Percentiles rank a stretch among this genome's conserved stretches.
phyloP scores from a whole-genome alignment of 148 eudicot species.

The Hydrangea macrophylla region DNA sequence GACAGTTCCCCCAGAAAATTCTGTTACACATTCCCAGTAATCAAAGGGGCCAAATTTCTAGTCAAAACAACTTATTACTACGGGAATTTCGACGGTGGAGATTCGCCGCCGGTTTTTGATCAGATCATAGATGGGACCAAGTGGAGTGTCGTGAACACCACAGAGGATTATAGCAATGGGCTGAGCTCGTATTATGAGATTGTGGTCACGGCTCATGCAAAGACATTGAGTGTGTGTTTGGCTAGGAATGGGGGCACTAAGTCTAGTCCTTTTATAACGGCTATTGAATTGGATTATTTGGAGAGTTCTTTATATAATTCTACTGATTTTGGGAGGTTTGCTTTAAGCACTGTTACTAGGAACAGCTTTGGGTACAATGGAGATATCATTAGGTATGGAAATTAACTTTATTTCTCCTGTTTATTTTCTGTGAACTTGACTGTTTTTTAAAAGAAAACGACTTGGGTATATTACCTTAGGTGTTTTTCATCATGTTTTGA shows the following conservation, averaged over 20 bases:
- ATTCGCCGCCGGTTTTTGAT: constrained; percentile 71
- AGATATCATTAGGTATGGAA: constrained; percentile 40
- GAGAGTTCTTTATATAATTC: constrained; percentile 56
- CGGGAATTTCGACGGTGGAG: constrained; percentile 74
- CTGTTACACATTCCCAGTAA: constrained; percentile 58
- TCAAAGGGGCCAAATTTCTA: constrained; percentile 44
- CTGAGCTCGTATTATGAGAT: constrained; percentile 68
- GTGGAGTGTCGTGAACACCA: constrained; percentile 78
- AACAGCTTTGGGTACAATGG: constrained; percentile 47
- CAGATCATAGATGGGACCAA: constrained; percentile 74
- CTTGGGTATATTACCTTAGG: neutral
- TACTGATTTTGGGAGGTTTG: constrained; percentile 50
- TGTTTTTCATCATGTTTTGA: neutral
- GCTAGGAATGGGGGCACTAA: constrained; percentile 45
- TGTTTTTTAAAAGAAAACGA: neutral
- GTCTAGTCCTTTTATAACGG: constrained; percentile 64
- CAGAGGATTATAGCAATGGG: constrained; percentile 60
- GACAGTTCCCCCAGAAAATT: constrained; percentile 41
- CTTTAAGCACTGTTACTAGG: constrained; percentile 60
- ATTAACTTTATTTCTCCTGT: neutral
- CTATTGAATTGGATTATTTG: constrained; percentile 51
- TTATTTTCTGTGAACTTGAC: neutral
- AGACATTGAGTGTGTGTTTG: constrained; percentile 49
- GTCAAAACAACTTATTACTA: constrained; percentile 68
- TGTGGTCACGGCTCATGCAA: constrained; percentile 41